Evolutionary conservation across 2,329 filamentous ascomycete genomes (phyloP).

Genomic region (Neocucurbitaria cava): DNA sequence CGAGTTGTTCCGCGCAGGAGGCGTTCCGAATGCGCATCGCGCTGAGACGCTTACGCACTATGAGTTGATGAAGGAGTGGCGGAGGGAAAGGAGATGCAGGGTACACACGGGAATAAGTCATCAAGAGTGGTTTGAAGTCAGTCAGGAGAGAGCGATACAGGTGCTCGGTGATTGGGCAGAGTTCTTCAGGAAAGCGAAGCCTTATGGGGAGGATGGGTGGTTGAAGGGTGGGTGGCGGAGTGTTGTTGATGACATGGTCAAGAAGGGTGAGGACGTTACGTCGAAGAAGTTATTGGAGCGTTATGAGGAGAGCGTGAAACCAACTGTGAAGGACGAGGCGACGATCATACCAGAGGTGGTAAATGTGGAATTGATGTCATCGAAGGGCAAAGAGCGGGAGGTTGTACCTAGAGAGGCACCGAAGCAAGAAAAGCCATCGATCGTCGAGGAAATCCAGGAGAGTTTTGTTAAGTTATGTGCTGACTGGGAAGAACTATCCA

Average conservation of each 20-base stretch:
- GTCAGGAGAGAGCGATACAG: slow-evolving; percentile 6
- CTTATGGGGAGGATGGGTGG: not conserved
- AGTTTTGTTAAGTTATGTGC: too few relatives aligned
- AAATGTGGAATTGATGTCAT: too few relatives aligned
- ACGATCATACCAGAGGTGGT: too few relatives aligned
- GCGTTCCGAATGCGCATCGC: slow-evolving; percentile 14
- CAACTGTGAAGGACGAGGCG: not conserved
- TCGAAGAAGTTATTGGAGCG: not conserved
- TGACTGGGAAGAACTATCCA: too few relatives aligned
- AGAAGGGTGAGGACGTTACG: not conserved
- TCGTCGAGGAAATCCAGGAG: too few relatives aligned
- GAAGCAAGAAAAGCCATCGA: too few relatives aligned
- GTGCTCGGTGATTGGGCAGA: slow-evolving; percentile 5
- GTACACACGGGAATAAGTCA: not conserved
- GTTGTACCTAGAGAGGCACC: too few relatives aligned
- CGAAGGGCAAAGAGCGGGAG: too few relatives aligned
- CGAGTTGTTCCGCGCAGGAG: slow-evolving; percentile 3
- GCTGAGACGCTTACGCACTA: slow-evolving; percentile 16
- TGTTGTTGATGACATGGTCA: not conserved
- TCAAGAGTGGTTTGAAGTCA: slow-evolving; percentile 12
- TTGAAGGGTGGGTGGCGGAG: not conserved
- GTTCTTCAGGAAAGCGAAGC: slow-evolving; percentile 3
- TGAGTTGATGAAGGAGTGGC: slow-evolving; percentile 17
- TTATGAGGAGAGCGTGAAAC: too few relatives aligned
- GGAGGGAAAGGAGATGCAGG: slow-evolving; percentile 6